Evolutionary conservation across 768 basidiomycete species (phyloP), one percentile per base, ranked within the genome.

Genomic region (Rhizopogon vesiculosus): DNA sequence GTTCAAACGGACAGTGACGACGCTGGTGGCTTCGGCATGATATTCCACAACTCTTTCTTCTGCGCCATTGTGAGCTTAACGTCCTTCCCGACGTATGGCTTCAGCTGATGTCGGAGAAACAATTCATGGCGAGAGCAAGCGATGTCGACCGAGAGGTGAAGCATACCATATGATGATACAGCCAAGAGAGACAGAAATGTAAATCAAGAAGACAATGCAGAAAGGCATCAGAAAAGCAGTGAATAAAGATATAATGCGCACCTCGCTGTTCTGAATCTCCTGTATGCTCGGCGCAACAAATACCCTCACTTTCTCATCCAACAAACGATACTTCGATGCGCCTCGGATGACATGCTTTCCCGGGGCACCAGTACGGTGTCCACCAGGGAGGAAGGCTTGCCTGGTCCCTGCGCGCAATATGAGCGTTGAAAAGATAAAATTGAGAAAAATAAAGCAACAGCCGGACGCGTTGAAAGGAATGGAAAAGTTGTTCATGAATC

Each of bases 321-420:
- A 62, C 15, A 97, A 75, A 53, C 87, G 77, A 70, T 93, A 94
- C 67, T 93, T 91, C 42, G 87, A 78, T 64, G 85, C 84, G 42
- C 91, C 90, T 42, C 79, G 69, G 18, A 91, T 73, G 49, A 92
- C 85, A 70, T 93, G 90, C 67, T 86, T 83, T 69, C 93, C 91
- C 18, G 92, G 92, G 25, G 93, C 89, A 57, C 92, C 93, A 1
- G 92, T 95, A 44, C 93, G 83, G 66, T 82, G 86, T 22, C 90
- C 89, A 59, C 91, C 91, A 7, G 91, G 91, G 29, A 93, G 83
- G 56, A 76, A 79, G 0, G 93, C 87, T 68, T 93, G 92, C 40
- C 93, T 75, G 19, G 87, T 94, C 39, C 93, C 92, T 93, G 61
- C 10, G 8, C 33, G 35, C 43, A n/a, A 18, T 13, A n/a, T 5